Percentiles rank a stretch among this genome's conserved stretches.
phyloP scores from a whole-genome alignment of 352 stramenopile genomes.

The Globisporangium splendens region DNA sequence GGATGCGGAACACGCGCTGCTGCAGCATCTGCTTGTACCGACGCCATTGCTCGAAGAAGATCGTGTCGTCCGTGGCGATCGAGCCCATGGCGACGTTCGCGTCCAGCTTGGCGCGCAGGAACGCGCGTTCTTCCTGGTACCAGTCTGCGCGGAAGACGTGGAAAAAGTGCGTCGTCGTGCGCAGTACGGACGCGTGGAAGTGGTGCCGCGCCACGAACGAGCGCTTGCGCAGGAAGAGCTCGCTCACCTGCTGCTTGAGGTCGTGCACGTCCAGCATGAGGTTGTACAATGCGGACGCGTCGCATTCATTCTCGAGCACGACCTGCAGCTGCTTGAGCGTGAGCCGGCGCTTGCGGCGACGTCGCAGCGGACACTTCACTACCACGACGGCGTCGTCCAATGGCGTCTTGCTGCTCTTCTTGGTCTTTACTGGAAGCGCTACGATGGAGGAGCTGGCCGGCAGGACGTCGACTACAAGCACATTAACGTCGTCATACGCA shows the following conservation, averaged over 20 bases:
- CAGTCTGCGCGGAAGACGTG: constrained; percentile 20
- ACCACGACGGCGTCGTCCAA: no score
- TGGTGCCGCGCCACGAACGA: background rate
- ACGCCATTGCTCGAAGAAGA: constrained; percentile 43
- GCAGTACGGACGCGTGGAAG: background rate
- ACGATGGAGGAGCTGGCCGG: no score
- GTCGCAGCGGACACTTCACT: background rate
- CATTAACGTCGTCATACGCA: no score
- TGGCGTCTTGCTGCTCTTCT: no score
- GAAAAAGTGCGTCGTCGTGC: constrained; percentile 28
- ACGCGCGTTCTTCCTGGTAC: constrained; percentile 14
- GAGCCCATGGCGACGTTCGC: constrained; percentile 20
- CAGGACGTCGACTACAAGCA: no score
- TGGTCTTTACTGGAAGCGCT: no score
- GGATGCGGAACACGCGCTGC: constrained; percentile 16
- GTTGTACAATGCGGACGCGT: constrained; percentile 10
- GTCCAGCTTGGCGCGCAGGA: constrained; percentile 20
- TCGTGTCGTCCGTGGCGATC: constrained; percentile 8
- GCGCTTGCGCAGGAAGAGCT: constrained; percentile 4
- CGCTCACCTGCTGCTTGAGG: constrained; percentile 13
- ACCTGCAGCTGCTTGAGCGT: constrained; percentile 5
- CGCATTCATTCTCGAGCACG: background rate
- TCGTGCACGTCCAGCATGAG: constrained; percentile 14
- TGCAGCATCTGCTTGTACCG: constrained; percentile 42
- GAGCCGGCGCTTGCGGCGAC: constrained; percentile 1